Base-by-base conservation (phyloP, 2,329 filamentous ascomycete species). In the Onygena corvina region DNA sequence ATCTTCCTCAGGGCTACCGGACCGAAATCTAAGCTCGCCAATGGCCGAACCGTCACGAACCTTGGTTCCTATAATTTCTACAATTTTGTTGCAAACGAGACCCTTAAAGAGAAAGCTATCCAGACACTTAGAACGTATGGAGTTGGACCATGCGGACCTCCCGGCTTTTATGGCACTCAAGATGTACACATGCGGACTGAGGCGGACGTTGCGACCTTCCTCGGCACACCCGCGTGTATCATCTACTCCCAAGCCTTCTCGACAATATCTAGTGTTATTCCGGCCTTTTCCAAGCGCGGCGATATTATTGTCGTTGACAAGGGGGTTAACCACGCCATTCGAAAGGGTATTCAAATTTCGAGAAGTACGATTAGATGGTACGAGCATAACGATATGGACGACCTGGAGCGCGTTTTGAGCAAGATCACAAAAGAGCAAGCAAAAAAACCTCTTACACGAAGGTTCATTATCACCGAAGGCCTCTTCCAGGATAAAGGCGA, bases 111-210 rank as follows among this genome's bases (percentile, higher is more conserved):
- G 59, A 93, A 94, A 66, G 92, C 90, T 1, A 88, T 98, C 54
- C 83, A 90, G 65, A 93, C 89, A 0, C 77, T 98, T 33, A 85
- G 90, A 52, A 94, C 86, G 16, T 98, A 98, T 60, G 92, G 92
- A 50, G 93, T 98, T 34, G 93, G 92, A 6, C 90, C 92, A 50
- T 98, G 92, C 64, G 92, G 92, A 16, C 92, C 92, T 14, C 92
- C 92, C 4, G 89, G 94, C 56, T 98, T 98, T 71, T 98, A 98
- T 70, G 92, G 89, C 56, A 98, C 88, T 27, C 90, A 96, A 66
- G 92, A 98, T 68, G 89, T 96, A 40, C 92, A 98, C 67, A 90
- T 95, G 79, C 92, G 93, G 72, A 88, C 87, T 12, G 92, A 98
- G 69, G 80, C 86, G 50, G 90, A 96, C 64, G 89, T 98, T 61